phyloP scores from a whole-genome alignment of 139 green algal genomes.

The Chlorella sorokiniana region DNA sequence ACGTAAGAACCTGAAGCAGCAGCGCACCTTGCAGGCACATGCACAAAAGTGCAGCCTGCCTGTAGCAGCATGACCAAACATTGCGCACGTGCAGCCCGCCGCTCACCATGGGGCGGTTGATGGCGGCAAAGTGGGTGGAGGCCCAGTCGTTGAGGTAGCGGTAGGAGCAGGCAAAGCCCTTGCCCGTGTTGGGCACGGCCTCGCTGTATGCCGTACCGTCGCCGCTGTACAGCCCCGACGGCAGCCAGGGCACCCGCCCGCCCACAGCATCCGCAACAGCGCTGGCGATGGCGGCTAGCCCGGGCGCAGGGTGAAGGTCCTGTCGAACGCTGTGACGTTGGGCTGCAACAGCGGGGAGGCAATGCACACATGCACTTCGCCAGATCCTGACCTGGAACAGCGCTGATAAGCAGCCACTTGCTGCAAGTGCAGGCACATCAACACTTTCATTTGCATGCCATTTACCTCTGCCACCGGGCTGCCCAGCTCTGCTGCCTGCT shows the following conservation, averaged over 20 bases:
- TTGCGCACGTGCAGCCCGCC: background rate
- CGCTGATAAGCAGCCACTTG: background rate
- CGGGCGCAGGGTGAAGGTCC: background rate
- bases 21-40: background rate
- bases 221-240: background rate
- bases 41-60: background rate
- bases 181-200: conserved; percentile 12
- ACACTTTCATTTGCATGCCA: too few species aligned
- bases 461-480: background rate
- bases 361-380: too few species aligned
- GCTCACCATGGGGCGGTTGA: conserved; percentile 35
- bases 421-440: too few species aligned
- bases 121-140: conserved; percentile 31
- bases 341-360: background rate
- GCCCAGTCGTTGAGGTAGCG: conserved; percentile 34
- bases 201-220: conserved; percentile 31
- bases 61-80: background rate
- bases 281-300: background rate
- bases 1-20: background rate
- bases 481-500: background rate
- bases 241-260: background rate
- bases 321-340: background rate
- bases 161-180: conserved; percentile 28
- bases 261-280: background rate
- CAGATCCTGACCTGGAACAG: too few species aligned